Base-by-base conservation (phyloP, 2,329 filamentous ascomycete species). In the Curvularia sp. region DNA sequence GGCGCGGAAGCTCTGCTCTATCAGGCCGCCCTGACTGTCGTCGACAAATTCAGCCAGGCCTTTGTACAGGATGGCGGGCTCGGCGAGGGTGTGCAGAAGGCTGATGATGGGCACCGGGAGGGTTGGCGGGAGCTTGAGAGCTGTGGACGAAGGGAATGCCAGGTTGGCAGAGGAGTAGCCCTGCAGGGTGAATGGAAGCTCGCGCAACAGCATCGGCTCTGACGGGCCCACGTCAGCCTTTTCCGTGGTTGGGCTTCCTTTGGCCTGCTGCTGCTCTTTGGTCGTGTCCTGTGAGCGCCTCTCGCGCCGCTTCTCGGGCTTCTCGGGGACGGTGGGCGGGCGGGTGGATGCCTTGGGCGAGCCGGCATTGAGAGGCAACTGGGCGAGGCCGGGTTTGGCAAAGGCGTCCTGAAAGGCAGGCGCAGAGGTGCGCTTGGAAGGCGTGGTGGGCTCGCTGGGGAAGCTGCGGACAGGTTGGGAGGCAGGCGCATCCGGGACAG, bases 101-200 rank as follows among this genome's bases (percentile, higher is more conserved):
- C 93, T 93, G 13, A 98, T 83, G 9, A 98, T 83, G 2, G 95
- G 94, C 5, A 93, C 82, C 1, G 95, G 93, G 5, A 99, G 82
- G 0, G 88, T 91, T 0, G 87, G 70, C 0, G 95, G 96, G 25
- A 99, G 80, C 70, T 87, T 91, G 51, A 98, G 80, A 2, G 85
- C 86, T 21, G 87, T 86, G 23, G 87, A 82, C 13, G 87, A 86
- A 9, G 85, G 80, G 65, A 98, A 98, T 0, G 88, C 85, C 38
- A 98, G 80, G 63, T 93, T 92, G 1, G 90, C 89, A 0, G 94
- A 97, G 1, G 93, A 96, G 2, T 98, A 82, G 0, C 95, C 95
- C 77, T 98, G 95, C 0, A 98, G 82, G 0, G 93, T 97, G 72
- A 95, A 98, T 0, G 95, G 93, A 3, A 98, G 81, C 72, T 98